Percentiles rank a stretch among this genome's conserved stretches.
Evolutionary conservation across 495 filamentous ascomycete species (phyloP).

Genomic region (Amphirosellinia nigrospora): DNA sequence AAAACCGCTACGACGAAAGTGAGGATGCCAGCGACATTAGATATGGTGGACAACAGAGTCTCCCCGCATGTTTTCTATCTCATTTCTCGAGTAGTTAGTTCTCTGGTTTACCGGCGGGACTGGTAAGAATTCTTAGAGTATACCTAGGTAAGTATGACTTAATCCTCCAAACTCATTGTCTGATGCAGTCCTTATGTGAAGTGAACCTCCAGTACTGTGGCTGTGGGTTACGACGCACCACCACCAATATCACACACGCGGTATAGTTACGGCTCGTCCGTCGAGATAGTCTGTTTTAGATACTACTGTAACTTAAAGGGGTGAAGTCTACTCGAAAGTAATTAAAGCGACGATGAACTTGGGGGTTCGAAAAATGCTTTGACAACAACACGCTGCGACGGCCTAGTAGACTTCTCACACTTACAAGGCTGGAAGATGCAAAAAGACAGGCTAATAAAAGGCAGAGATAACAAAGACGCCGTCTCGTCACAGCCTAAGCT

Average conservation of each 20-base stretch:
- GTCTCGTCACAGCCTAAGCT: not conserved
- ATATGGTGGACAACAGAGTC: slow-evolving; percentile 32
- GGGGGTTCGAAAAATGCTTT: too few species aligned
- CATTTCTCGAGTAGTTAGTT: not conserved
- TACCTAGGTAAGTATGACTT: not conserved
- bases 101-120: not conserved
- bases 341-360: too few species aligned
- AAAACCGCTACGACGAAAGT: slow-evolving; percentile 46
- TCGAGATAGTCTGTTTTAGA: not conserved
- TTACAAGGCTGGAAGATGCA: not conserved
- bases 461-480: not conserved
- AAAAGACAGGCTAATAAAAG: not conserved
- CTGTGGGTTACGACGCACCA: not conserved
- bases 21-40: slow-evolving; percentile 46
- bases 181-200: not conserved
- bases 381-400: not conserved
- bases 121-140: not conserved
- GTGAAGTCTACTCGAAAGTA: too few species aligned
- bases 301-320: not conserved
- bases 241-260: not conserved
- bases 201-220: not conserved
- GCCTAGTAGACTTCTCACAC: not conserved
- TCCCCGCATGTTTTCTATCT: not conserved
- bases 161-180: not conserved
- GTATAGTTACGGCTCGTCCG: not conserved